Evolutionary conservation across 2,329 filamentous ascomycete genomes (phyloP).

Genomic region (Clonostachys solani): DNA sequence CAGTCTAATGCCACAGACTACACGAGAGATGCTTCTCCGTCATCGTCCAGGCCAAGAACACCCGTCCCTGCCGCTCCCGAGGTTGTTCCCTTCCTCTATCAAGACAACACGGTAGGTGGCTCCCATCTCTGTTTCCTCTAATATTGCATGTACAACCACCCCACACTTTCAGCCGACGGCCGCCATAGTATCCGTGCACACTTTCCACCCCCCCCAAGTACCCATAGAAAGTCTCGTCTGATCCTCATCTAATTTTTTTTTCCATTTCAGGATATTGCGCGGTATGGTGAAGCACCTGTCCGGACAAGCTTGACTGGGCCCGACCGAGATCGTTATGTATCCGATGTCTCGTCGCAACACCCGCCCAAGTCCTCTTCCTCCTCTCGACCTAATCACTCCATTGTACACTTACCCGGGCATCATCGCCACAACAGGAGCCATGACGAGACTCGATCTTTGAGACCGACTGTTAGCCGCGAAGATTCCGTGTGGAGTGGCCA

Average conservation of each 20-base stretch:
- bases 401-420: constrained; percentile 63
- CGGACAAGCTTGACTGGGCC: constrained; percentile 64
- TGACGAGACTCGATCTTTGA: constrained; percentile 60
- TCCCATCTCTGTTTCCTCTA: constrained; percentile 16
- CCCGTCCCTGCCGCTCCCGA: constrained; percentile 77
- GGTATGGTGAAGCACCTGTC: constrained; percentile 74
- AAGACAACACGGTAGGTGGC: constrained; percentile 64
- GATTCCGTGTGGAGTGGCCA: constrained; percentile 52
- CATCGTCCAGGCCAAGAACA: constrained; percentile 74
- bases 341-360: constrained; percentile 41
- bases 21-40: constrained; percentile 70
- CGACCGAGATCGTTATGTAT: constrained; percentile 63
- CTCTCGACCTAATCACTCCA: constrained; percentile 52
- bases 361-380: constrained; percentile 59
- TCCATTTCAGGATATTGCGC: constrained; percentile 60
- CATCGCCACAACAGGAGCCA: constrained; percentile 68
- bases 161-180: background rate
- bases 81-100: constrained; percentile 96
- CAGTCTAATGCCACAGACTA: constrained; percentile 74
- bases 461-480: constrained; percentile 73
- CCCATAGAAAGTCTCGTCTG: background rate
- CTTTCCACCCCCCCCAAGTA: background rate
- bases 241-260: background rate
- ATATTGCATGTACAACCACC: background rate
- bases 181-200: background rate